These are phyloP conservation scores for Magnaporthiopsis rhizophila DNA, from an alignment of 2,329 filamentous ascomycete genomes.

Conservation along the genomic window DNA sequence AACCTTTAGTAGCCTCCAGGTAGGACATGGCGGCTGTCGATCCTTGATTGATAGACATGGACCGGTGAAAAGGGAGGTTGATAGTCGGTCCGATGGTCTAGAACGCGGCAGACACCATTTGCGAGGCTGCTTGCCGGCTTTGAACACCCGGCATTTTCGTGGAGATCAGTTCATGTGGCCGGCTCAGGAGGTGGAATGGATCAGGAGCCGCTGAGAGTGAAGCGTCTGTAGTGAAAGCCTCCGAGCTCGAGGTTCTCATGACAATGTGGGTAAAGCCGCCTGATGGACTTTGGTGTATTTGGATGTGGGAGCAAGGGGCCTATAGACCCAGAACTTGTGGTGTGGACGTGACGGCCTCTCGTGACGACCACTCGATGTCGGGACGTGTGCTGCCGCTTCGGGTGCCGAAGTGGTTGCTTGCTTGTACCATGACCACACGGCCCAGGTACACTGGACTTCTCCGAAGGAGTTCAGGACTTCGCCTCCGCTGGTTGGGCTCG, in stretches of 20 bases:
- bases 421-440: not conserved
- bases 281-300: not conserved
- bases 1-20: not conserved
- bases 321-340: not conserved
- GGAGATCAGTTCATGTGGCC: not conserved
- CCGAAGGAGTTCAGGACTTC: not conserved
- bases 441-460: not conserved
- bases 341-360: not conserved
- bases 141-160: too few relatives aligned
- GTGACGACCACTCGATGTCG: not conserved
- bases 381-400: not conserved
- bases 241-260: too few relatives aligned
- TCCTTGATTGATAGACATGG: not conserved
- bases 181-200: not conserved
- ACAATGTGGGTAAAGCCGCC: not conserved
- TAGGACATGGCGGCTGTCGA: not conserved
- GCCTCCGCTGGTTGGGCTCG: not conserved
- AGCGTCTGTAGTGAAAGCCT: too few relatives aligned
- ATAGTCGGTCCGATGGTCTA: not conserved
- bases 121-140: not conserved
- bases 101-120: not conserved
- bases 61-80: not conserved
- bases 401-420: not conserved
- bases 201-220: not conserved
- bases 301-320: not conserved